Evolutionary conservation across 2,329 filamentous ascomycete genomes (phyloP), one percentile per base, ranked within the genome.

Genomic region (Dactylellina parvicollis): DNA sequence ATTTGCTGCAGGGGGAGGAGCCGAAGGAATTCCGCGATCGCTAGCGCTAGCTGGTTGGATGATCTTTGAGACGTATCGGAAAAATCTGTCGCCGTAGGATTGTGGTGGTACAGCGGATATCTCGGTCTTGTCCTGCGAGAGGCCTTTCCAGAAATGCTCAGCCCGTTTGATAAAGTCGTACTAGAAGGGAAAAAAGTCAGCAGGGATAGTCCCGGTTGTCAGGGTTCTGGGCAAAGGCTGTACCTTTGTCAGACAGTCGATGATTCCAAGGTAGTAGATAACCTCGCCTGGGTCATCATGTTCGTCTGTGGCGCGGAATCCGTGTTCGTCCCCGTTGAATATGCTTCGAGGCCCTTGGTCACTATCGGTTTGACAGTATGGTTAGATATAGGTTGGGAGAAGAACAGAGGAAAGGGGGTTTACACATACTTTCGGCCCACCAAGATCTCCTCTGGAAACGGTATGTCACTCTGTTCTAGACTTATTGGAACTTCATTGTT

Each of bases 201-300:
- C 46, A 34, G 55, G 28, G 52, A 38, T 78, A 80, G 79, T 72
- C 62, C 65, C 40, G 44, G 65, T 66, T 73, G 55, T 34, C 44
- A 32, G 18, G 55, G 14, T 57, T 12, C 52, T 46, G 75, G 70
- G 75, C 2, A 20, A 36, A 28, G 30, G 34, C 22, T 65, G 9
- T 86, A 96, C 92, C 61, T 97, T 92, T 78, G 95, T 99, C 78
- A 99, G 84, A 81, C 95, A 99, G 82, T 99, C 95, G 80, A 99
- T 99, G 78, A 99, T 96, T 34, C 95, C 96, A 5, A 99, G 87
- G 80, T 99, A 99, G 81, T 99, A 99, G 42, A 99, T 92, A 81
- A 96, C 92, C 61, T 97, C 92, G 1, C 90, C 93, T 1, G 91
- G 88, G 14, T 84, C 83, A 75, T 96, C 90, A 81, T 96, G 89